Evolutionary conservation across 441 rosid genomes (phyloP).

Genomic region (Macaranga tanarius): DNA sequence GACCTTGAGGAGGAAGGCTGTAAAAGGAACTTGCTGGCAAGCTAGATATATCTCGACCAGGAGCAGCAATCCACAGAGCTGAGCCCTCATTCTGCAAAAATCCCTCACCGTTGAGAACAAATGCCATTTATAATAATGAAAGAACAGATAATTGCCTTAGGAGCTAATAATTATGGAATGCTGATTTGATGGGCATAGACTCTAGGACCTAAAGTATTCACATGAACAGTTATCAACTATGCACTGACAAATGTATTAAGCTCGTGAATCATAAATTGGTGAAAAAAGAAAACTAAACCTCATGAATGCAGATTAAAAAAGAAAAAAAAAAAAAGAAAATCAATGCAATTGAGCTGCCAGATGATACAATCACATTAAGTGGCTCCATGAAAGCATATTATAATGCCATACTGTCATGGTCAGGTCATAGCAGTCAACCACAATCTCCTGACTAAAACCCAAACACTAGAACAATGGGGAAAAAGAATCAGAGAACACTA

Average conservation of each 20-base stretch:
- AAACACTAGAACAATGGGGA: not conserved
- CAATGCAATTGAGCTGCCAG: no score
- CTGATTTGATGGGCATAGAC: not conserved
- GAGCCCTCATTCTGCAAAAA: slow-evolving; percentile 78
- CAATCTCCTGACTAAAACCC: not conserved
- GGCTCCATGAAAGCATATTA: no score
- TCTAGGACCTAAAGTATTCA: not conserved
- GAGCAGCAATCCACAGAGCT: slow-evolving; percentile 82
- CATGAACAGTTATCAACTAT: not conserved
- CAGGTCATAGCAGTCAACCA: not conserved
- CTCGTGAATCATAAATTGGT: no score
- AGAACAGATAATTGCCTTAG: not conserved
- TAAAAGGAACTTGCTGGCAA: slow-evolving; percentile 74
- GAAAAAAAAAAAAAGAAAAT: no score
- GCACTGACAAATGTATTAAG: no score
- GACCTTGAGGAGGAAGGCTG: slow-evolving; percentile 81
- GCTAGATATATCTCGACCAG: slow-evolving; percentile 71
- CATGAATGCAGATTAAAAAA: no score
- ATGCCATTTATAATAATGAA: not conserved
- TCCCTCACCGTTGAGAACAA: slow-evolving; percentile 9
- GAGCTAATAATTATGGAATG: not conserved
- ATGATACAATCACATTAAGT: no score
- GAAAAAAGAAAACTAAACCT: no score
- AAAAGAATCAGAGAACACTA: not conserved
- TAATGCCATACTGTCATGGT: not conserved